A percentile compares a stretch with the other conserved stretches of the same genome.
Conservation (phyloP, 768 basidiomycete genomes). For the Suillus brevipes region DNA sequence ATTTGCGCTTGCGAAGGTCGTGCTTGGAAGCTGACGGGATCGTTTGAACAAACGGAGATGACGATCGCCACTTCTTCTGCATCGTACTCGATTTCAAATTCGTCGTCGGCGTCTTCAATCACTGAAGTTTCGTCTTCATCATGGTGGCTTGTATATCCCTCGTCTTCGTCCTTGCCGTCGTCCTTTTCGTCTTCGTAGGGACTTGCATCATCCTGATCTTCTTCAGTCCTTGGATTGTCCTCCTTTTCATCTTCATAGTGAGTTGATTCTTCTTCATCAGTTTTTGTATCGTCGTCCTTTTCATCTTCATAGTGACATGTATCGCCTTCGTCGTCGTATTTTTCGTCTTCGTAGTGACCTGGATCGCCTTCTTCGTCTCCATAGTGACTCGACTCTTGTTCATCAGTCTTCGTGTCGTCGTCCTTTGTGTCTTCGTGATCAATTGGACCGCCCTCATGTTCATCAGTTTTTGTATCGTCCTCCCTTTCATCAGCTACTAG, state of each 20-base stretch:
- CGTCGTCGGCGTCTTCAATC: neutral
- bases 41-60: neutral
- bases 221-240: neutral
- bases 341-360: neutral
- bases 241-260: neutral
- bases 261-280: neutral
- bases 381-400: neutral
- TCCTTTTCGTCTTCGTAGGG: neutral
- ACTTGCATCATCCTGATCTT: neutral
- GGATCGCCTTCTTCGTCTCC: neutral
- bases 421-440: neutral
- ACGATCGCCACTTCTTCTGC: neutral
- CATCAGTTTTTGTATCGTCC: neutral
- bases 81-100: neutral
- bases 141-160: neutral
- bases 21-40: neutral
- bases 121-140: neutral
- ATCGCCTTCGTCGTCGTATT: neutral
- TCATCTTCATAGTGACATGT: neutral
- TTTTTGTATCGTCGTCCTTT: neutral
- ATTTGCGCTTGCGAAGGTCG: neutral
- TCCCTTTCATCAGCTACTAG: neutral
- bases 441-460: neutral
- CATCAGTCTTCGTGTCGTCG: neutral
- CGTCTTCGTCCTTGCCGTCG: neutral